Base-by-base conservation (phyloP, 139 green algal genomes). In the Chlorella sp. region DNA sequence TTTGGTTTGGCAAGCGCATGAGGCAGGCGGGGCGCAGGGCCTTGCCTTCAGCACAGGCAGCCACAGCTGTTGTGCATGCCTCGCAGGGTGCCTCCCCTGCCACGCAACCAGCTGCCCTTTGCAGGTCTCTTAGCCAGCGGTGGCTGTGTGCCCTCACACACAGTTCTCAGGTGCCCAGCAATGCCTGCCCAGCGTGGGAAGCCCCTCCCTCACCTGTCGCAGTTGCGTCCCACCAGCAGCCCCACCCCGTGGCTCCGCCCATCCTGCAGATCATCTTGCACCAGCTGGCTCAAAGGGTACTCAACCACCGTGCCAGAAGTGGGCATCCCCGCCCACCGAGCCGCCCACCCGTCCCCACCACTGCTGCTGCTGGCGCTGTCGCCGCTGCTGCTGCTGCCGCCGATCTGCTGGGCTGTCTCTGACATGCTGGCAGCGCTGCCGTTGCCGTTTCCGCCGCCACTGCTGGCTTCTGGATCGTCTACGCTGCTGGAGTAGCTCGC, bases 181-280 rank as follows among this genome's bases (percentile, higher is more conserved):
- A 73, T 34, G 16, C 14, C 18, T 7, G 3, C 11, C 16, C 83
- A 81, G 92, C 91, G 21, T n/a, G n/a, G n/a, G n/a, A 87, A 89
- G 7, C 91, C 30, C 61, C 2, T 1, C 1, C 11, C 87, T 53
- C 42, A 83, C 88, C 88, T 75, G 88, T 95, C 93, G 21, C 91
- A 93, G 87, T 95, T 95, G 57, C 93, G 86, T 1, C 91, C 91
- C 15, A 94, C 90, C 90, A 95, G 86, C 83, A 95, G 87, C 4
- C 92, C 92, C 37, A 95, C 91, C 2, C 93, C 93, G 60, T 91
- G 81, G 32, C 36, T 90, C 61, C 92, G 86, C 48, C 93, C 93
- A 42, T 95, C 92, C 57, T 90, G 60, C 76, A 95, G 89, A 40
- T 95, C 90, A 11, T 53, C 28, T 60, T 64, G 83, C 61, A 92